Evolutionary conservation across 768 basidiomycete genomes (phyloP), one percentile per base, ranked within the genome.

Genomic region (Rubroboletus pulcherrimus): DNA sequence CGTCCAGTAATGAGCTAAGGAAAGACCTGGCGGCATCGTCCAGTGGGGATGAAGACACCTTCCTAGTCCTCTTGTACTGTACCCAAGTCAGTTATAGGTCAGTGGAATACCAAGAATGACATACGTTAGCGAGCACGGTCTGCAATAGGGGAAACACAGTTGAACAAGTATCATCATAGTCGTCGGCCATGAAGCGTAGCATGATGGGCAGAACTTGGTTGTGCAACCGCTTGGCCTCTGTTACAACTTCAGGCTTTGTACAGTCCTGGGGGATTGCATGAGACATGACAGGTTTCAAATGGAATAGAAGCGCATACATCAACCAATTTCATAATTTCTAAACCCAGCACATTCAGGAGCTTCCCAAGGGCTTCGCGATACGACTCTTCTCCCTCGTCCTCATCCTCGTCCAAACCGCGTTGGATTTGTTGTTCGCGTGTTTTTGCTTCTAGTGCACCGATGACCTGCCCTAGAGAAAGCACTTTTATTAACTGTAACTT

Each of bases 401-500:
- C 91, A 61, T 94, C 89, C n/a, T 81, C 81, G 35, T 85, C 81
- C 0, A 77, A 75, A n/a, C 85, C 85, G 3, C 88, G 77, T 61
- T 81, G 83, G 7, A 77, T 68, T 69, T 88, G 86, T 64, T 89
- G 81, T 54, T 75, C 72, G 29, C 86, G 79, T 10, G 90, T 89
- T 71, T 89, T 87, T 24, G 80, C 69, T 73, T 96, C 91, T 24
- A 98, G 75, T 1, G 88, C 86, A 39, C 85, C 85, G 11, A 98
- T 75, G 19, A 96, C 89, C 57, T 87, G 81, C 11, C 86, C 87
- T 29, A 98, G 75, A 19, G 95, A 88, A 33, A 99, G 80, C 4
- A 97, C 91, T 65, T 92, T 88, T 63, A 98, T 78, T 15, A 98
- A 78, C 63, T 92, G 89, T 9, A 99, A 73, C 71, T 97, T 97